Percentiles rank a stretch among this genome's conserved stretches.
phyloP scores from a whole-genome alignment of 495 filamentous ascomycete species.

The Hypoxylon subgilvum region DNA sequence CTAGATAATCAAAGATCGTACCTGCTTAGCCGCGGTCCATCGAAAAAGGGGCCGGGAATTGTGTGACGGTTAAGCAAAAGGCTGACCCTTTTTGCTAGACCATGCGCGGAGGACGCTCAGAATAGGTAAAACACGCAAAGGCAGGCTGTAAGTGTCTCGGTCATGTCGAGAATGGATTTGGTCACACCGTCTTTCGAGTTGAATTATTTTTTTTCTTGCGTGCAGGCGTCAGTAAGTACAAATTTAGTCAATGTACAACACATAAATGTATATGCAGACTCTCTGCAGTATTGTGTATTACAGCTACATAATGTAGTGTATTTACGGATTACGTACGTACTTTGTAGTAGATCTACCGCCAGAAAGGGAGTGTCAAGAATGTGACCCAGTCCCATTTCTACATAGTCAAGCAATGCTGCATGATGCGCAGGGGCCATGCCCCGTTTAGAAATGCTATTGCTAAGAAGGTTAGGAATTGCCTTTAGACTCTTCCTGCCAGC shows the following conservation, averaged over 20 bases:
- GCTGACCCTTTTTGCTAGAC: too few relatives aligned
- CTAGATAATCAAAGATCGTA: slow-evolving; percentile 36
- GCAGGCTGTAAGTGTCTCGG: slow-evolving; percentile 17
- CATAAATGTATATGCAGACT: too few relatives aligned
- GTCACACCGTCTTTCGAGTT: slow-evolving; percentile 30
- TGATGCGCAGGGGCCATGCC: slow-evolving; percentile 35
- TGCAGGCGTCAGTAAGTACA: too few relatives aligned
- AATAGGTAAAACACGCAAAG: too few relatives aligned
- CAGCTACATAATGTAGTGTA: too few relatives aligned
- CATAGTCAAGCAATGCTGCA: slow-evolving; percentile 33
- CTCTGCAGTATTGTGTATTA: neutral
- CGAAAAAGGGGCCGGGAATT: slow-evolving; percentile 18
- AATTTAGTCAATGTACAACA: too few relatives aligned
- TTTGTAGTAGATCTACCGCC: slow-evolving; percentile 2
- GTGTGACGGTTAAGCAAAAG: slow-evolving; percentile 13
- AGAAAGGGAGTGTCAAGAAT: slow-evolving; percentile 27
- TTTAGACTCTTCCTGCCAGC: slow-evolving; percentile 13
- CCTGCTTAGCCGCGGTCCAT: slow-evolving; percentile 23
- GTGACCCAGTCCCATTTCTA: slow-evolving; percentile 20
- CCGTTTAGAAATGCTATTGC: slow-evolving; percentile 34
- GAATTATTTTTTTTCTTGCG: too few relatives aligned
- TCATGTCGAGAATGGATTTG: slow-evolving; percentile 21
- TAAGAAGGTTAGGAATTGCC: neutral
- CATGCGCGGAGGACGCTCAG: neutral
- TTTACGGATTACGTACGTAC: too few relatives aligned